These are phyloP conservation scores for Salix caprea DNA, from an alignment of 345 rosid species.

Conservation along the genomic window DNA sequence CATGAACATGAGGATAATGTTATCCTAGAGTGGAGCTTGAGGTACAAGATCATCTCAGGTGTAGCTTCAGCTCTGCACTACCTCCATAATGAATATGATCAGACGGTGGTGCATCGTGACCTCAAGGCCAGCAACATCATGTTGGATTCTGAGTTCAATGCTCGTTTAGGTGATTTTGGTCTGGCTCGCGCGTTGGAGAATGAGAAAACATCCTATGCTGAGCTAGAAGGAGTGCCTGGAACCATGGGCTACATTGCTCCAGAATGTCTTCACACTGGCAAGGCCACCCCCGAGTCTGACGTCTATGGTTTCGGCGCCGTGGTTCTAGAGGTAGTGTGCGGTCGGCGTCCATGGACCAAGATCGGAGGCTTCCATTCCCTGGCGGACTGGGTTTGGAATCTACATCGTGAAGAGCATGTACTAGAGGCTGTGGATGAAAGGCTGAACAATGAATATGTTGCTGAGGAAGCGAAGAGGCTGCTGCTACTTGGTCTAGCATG, in stretches of 20 bases:
- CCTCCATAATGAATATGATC: constrained; percentile 56
- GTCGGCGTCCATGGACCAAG: constrained; percentile 44
- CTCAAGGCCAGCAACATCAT: constrained; percentile 64
- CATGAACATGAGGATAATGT: constrained; percentile 18
- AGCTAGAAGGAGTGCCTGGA: constrained; percentile 49
- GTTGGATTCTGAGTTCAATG: constrained; percentile 51
- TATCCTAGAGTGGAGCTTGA: constrained; percentile 32
- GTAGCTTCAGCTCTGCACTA: constrained; percentile 53
- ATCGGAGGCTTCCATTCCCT: constrained; percentile 26
- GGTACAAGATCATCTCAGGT: constrained; percentile 47
- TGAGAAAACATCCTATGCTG: constrained; percentile 47
- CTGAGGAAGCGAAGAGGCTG: constrained; percentile 42
- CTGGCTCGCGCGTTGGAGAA: constrained; percentile 53
- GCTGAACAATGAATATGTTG: constrained; percentile 26
- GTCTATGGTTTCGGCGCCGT: constrained; percentile 57
- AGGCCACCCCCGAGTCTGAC: constrained; percentile 57
- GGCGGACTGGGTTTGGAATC: constrained; percentile 58
- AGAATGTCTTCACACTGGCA: constrained; percentile 53
- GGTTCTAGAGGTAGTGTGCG: constrained; percentile 51
- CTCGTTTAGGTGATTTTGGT: constrained; percentile 58
- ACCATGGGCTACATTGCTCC: constrained; percentile 58
- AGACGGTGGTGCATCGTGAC: constrained; percentile 59
- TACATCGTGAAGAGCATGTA: constrained; percentile 41
- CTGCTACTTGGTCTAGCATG: constrained; percentile 45
- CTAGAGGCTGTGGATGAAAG: constrained; percentile 48